Evolutionary conservation across 1,284 basidiomycete species (phyloP).

Genomic region (Megacollybia platyphylla): DNA sequence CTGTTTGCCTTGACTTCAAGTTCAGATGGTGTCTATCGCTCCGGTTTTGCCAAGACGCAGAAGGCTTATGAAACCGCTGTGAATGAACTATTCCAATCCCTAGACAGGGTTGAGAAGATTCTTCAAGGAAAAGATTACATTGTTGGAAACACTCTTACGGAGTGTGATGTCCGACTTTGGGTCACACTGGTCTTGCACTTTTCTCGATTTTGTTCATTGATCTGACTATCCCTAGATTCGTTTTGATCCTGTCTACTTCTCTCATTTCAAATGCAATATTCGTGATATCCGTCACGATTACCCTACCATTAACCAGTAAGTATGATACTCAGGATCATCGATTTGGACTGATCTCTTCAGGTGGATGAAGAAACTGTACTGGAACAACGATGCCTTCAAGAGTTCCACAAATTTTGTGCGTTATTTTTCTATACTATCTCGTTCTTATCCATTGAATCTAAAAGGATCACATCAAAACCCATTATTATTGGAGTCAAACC

Average conservation of each 20-base stretch:
- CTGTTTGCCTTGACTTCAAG: not conserved
- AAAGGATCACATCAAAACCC: slow-evolving; percentile 69
- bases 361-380: slow-evolving; percentile 87
- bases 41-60: slow-evolving; percentile 80
- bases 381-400: slow-evolving; percentile 84
- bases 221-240: slow-evolving; percentile 23
- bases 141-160: slow-evolving; percentile 73
- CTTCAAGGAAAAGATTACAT: slow-evolving; percentile 74
- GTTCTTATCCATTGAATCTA: not conserved
- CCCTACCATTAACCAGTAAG: slow-evolving; percentile 64
- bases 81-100: slow-evolving; percentile 54
- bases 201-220: not conserved
- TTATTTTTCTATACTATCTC: not conserved
- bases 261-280: slow-evolving; percentile 92
- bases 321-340: not conserved
- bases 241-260: slow-evolving; percentile 79
- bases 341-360: slow-evolving; percentile 16
- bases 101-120: slow-evolving; percentile 75
- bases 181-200: slow-evolving; percentile 68
- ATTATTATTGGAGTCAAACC: slow-evolving; percentile 71
- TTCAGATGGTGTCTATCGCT: slow-evolving; percentile 77
- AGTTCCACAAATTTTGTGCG: slow-evolving; percentile 77
- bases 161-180: slow-evolving; percentile 86
- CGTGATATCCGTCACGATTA: slow-evolving; percentile 70
- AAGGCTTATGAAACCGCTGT: slow-evolving; percentile 77